These are phyloP conservation scores for Neurospora intermedia DNA, from an alignment of 495 filamentous ascomycete genomes.

Conservation along the genomic window DNA sequence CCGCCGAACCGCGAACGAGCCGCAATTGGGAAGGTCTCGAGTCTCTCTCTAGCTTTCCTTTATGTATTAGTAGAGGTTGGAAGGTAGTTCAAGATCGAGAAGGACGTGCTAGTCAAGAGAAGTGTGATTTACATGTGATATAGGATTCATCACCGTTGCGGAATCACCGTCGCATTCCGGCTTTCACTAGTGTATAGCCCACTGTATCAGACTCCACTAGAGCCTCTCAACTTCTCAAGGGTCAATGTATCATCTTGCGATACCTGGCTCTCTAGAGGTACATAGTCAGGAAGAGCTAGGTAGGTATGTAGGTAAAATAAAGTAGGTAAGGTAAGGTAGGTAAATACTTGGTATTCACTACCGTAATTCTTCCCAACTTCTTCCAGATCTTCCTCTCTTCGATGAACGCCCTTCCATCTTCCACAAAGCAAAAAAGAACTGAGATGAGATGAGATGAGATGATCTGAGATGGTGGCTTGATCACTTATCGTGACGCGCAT, in stretches of 20 bases:
- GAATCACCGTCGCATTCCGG: background rate
- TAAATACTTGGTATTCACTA: background rate
- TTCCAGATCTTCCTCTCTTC: background rate
- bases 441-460: background rate
- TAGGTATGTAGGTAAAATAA: too few species aligned
- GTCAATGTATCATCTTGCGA: too few species aligned
- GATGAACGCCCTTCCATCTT: too few species aligned
- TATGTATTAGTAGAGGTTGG: too few species aligned
- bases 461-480: background rate
- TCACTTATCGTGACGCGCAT: background rate
- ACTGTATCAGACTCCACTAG: background rate
- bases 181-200: background rate
- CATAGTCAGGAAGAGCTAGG: too few species aligned
- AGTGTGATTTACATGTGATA: background rate
- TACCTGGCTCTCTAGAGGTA: too few species aligned
- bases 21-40: background rate
- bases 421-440: background rate
- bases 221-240: too few species aligned
- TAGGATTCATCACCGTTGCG: background rate
- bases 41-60: background rate
- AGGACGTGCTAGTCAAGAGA: background rate
- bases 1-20: background rate
- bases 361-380: background rate
- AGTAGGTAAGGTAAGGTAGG: too few species aligned
- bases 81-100: too few species aligned